Evolutionary conservation across 768 basidiomycete species (phyloP), one percentile per base, ranked within the genome.

Genomic region (Lactifluus piperatus): DNA sequence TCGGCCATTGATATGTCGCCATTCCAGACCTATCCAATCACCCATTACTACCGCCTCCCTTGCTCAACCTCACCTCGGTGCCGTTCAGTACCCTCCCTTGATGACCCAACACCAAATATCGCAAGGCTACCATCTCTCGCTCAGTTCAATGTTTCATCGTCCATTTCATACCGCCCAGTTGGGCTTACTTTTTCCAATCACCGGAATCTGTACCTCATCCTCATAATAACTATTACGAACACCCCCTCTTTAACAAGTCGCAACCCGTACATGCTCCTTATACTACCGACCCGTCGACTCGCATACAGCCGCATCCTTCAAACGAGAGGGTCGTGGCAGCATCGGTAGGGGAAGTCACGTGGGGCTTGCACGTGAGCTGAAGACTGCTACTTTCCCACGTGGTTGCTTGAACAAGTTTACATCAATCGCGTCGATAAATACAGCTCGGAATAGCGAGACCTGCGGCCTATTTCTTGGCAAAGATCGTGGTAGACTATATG

Each of bases 401-500:
- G 82, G 85, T 20, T 83, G 86, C 58, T 77, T 94, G n/a, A 76
- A 79, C 2, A 79, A 84, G 2, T 95, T 95, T 73, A 70, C 91
- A 5, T 77, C 80, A 14, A 85, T 92, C 52, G 92, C 93, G 1
- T 77, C 79, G 26, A 77, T 83, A 27, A 94, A 94, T 68, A 97
- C 92, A 16, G 74, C 77, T 50, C 74, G 79, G 68, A 90, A 91
- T 65, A 75, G 80, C 53, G 93, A 97, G 74, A 97, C 93, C 1
- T 94, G 92, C 69, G 93, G 91, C 36, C 66, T 95, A 54, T 70
- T 97, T 44, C 72, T 94, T 7, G 93, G 92, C n/a, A 84, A 77
- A 69, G 75, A 76, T 58, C 70, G 74, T 56, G 81, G 81, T 27
- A 76, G 76, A 66, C 82, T 80, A 69, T 91, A 74, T 65, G 71